Evolutionary conservation across 257 asterid genomes (phyloP), one percentile per base, ranked within the genome.

Genomic region (Fraxinus excelsior): DNA sequence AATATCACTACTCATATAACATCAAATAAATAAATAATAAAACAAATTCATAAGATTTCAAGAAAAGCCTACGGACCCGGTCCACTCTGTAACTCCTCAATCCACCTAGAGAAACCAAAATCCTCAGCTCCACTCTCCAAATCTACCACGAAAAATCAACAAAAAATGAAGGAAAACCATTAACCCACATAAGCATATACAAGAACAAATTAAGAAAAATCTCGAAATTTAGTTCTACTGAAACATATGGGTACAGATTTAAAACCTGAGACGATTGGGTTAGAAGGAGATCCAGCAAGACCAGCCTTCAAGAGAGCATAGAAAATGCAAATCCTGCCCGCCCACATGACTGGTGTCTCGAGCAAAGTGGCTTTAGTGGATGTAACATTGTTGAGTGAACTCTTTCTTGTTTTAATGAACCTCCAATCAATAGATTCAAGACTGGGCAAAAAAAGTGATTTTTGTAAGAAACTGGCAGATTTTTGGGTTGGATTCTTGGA

Each of bases 271-370:
- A 92, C 80, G 38, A 94, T 80, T 64, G 97, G 97, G 70, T 90
- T 94, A 73, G 90, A 13, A 58, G 99, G 91, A 83, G 99, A 94
- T 84, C 99, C 99, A 87, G 95, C 99, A 34, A 94, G 83, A 12
- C 99, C 99, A 84, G 95, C 86, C 82, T 94, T 94, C 81, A 94
- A 72, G 5, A 94, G 94, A 25, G 92, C 97, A 80, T 94, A 92
- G 83, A 87, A 90, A 72, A 94, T 79, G 86, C 95, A 91, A 74
- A 94, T 82, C 77, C 99, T 92, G 40, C 99, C 99, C 51, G 91
- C 99, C 98, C 98, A 94, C 76, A 94, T 71, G 53, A 92, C 87
- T 7, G 97, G 97, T 49, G 92, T 73, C 87, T 92, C 95, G 2
- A 94, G 85, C 81, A 94, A 67, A 80, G 89, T 84, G 58, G 96